These are phyloP conservation scores for Pyrenophora tritici-repentis DNA, from an alignment of 2,329 filamentous ascomycete species.

Conservation along the genomic window DNA sequence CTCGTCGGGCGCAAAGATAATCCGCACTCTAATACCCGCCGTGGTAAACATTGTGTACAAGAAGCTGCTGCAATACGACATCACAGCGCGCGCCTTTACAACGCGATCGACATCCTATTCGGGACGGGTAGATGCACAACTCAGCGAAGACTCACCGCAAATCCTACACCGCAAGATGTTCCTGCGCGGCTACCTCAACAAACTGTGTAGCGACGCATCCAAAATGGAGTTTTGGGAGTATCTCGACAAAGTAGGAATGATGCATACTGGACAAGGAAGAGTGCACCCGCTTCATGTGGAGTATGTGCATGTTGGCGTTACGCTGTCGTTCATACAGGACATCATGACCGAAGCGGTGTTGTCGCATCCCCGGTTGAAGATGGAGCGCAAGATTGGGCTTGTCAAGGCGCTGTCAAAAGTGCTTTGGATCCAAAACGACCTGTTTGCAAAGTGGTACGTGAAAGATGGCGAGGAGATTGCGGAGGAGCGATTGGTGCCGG, in stretches of 20 bases:
- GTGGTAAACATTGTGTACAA: conserved; percentile 85
- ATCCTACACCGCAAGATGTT: conserved; percentile 81
- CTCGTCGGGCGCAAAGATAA: conserved; percentile 71
- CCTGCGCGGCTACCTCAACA: conserved; percentile 72
- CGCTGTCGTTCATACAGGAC: conserved; percentile 76
- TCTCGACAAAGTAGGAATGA: conserved; percentile 81
- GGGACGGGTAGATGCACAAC: conserved; percentile 66
- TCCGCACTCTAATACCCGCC: conserved; percentile 80
- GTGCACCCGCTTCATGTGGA: conserved; percentile 76
- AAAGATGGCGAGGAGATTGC: conserved; percentile 67
- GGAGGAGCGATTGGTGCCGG: conserved; percentile 50
- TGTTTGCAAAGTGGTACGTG: conserved; percentile 83
- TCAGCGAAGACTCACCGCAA: conserved; percentile 72
- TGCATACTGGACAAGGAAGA: conserved; percentile 78
- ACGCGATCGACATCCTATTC: conserved; percentile 66
- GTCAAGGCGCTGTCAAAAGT: conserved; percentile 79
- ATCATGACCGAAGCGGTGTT: conserved; percentile 77
- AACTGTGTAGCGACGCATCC: conserved; percentile 74
- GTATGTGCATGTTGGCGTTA: conserved; percentile 76
- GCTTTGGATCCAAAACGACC: conserved; percentile 86
- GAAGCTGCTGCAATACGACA: conserved; percentile 79
- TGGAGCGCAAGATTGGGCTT: conserved; percentile 72
- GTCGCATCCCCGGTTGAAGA: conserved; percentile 68
- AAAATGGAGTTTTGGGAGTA: conserved; percentile 83
- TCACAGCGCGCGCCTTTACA: conserved; percentile 77